These are phyloP conservation scores for Citrullus colocynthis DNA, from an alignment of 306 rosid genomes.

Conservation along the genomic window DNA sequence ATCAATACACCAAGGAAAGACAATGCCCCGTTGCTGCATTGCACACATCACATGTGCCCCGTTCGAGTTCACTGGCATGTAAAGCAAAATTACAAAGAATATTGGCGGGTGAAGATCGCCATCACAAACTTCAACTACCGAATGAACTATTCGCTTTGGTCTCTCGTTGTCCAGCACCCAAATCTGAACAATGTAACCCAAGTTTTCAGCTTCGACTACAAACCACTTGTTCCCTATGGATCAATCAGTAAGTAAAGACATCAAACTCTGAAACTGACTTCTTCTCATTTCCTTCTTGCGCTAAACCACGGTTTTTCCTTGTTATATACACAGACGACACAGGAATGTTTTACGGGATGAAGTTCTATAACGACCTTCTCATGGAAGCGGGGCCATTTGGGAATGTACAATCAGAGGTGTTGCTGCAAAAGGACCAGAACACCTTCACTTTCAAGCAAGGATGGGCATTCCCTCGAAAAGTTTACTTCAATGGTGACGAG, in stretches of 20 bases:
- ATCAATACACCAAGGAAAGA: constrained; percentile 58
- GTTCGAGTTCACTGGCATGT: constrained; percentile 90
- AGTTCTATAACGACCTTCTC: constrained; percentile 58
- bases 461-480: constrained; percentile 88
- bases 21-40: constrained; percentile 52
- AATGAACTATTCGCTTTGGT: constrained; percentile 75
- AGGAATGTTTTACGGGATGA: constrained; percentile 80
- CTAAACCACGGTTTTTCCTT: not conserved
- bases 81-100: constrained; percentile 67
- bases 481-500: constrained; percentile 86
- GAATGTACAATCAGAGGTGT: constrained; percentile 72
- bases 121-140: constrained; percentile 72
- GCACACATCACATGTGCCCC: constrained; percentile 96
- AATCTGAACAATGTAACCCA: constrained; percentile 81
- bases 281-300: not conserved
- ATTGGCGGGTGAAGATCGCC: constrained; percentile 79
- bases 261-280: not conserved
- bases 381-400: constrained; percentile 86
- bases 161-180: constrained; percentile 81
- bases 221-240: constrained; percentile 61
- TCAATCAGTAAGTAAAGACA: constrained; percentile 55
- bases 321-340: constrained; percentile 64
- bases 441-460: constrained; percentile 85
- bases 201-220: constrained; percentile 90
- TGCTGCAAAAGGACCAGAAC: constrained; percentile 56